Evolutionary conservation across 2,329 filamentous ascomycete genomes (phyloP), one percentile per base, ranked within the genome.

Genomic region (Keithomyces neogunnii): DNA sequence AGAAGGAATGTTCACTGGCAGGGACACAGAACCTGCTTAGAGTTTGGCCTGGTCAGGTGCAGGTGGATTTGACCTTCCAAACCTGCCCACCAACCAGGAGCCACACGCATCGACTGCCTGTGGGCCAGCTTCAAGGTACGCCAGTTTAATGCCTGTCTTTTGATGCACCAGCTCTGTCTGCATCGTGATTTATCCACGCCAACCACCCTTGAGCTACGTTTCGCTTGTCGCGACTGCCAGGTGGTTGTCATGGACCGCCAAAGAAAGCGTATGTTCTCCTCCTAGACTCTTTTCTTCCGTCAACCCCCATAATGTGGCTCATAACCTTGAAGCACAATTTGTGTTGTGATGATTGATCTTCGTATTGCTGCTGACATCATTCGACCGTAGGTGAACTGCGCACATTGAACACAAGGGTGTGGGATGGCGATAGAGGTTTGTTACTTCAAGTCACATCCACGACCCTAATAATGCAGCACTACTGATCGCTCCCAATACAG

Each of bases 391-490:
- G 89, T 75, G 88, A 96, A 76, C 79, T 97, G 72, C 88, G 90
- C 76, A 81, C 86, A 73, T 76, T 95, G 63, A 99, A 99, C 69
- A 80, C 84, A 65, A 82, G 82, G 71, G 88, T 86, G 56, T 99
- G 93, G 93, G 78, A 86, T 66, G 91, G 89, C 63, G 89, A 96
- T 63, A 84, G 80, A 76, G 88, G 92, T 96, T 66, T 56, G 67
- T 59, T 54, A 55, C 49, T 47, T 57, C 53, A 55, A 52, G 47
- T 52, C 56, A 52, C 38, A 38, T 31, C 40, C 19, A 51, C 13
- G 13, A 13, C 29, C 30, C 38, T 26, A 6, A 19, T 2, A 40
- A 40, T 36, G 10, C 26, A 38, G 7, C 10, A 9, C 46, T 33
- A 47, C 26, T 47, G 29, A 31, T 42, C 19, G 19, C 19, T 32